Conservation (phyloP, 179 eudicot species). For the Beta lomatogona region DNA sequence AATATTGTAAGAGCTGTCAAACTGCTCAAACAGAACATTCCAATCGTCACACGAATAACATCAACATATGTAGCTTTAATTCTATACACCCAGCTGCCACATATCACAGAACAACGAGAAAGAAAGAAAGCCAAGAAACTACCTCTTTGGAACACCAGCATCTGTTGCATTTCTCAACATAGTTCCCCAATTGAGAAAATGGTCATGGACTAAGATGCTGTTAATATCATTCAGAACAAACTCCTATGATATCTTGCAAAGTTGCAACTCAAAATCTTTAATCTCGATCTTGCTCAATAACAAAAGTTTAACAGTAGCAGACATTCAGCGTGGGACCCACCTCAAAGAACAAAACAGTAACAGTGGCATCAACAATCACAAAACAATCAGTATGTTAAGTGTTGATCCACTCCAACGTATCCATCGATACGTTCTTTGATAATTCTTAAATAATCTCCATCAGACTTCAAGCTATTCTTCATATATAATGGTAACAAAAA, state of each 20-base stretch:
- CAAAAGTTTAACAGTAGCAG: too few relatives aligned
- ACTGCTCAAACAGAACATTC: neutral
- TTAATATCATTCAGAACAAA: neutral
- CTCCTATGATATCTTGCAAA: neutral
- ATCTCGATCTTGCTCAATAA: neutral
- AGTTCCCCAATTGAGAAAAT: neutral
- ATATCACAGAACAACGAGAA: neutral
- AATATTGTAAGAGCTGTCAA: neutral
- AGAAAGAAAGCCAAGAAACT: too few relatives aligned
- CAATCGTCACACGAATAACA: neutral
- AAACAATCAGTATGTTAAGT: neutral
- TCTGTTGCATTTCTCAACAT: neutral
- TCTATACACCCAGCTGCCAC: neutral
- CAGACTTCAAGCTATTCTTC: too few relatives aligned
- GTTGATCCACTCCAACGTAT: neutral
- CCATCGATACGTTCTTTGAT: neutral
- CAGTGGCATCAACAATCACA: neutral
- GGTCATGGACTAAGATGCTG: neutral
- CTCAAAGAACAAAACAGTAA: too few relatives aligned
- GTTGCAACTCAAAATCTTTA: neutral
- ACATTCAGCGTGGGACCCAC: too few relatives aligned
- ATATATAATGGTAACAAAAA: too few relatives aligned
- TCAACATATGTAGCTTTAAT: neutral
- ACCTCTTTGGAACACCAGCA: neutral
- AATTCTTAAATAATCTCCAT: too few relatives aligned